Conservation (phyloP, 352 stramenopile species). For the Phytophthora kernoviae region DNA sequence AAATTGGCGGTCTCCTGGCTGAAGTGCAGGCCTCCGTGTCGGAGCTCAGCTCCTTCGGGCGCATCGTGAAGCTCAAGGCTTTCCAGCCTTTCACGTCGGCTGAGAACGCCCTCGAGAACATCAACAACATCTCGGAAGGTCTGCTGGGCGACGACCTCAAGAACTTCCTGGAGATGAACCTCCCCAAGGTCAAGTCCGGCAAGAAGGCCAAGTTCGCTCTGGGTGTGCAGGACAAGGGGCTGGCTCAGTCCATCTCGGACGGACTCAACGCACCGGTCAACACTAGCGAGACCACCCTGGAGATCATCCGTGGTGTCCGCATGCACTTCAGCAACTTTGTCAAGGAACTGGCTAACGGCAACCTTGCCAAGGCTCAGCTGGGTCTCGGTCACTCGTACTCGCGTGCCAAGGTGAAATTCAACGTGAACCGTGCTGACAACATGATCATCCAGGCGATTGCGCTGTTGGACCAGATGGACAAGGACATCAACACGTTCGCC, state of each 20-base stretch:
- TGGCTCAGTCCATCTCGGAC: conserved; percentile 96
- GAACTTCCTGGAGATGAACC: conserved; percentile 99
- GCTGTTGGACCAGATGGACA: conserved; percentile 99
- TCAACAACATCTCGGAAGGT: conserved; percentile 98
- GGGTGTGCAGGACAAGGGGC: conserved; percentile 94
- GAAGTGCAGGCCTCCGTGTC: conserved; percentile 93
- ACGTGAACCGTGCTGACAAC: conserved; percentile 99
- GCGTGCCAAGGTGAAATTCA: conserved; percentile 99
- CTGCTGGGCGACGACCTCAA: conserved; percentile 94
- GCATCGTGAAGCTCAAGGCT: conserved; percentile 98
- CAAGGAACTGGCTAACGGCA: conserved; percentile 96
- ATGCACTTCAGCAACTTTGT: conserved; percentile 98
- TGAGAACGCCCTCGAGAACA: conserved; percentile 99
- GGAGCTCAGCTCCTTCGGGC: conserved; percentile 95
- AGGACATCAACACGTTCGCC: conserved; percentile 99
- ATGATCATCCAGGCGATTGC: conserved; percentile 99
- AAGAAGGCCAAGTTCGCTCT: conserved; percentile 92
- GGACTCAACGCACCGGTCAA: conserved; percentile 93
- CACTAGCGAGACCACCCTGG: conserved; percentile 96
- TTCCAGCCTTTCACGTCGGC: conserved; percentile 99
- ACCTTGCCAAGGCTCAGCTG: conserved; percentile 97
- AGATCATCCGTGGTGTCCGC: conserved; percentile 97
- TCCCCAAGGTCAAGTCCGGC: conserved; percentile 95
- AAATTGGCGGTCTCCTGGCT: conserved; percentile 91
- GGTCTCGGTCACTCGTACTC: conserved; percentile 99